Conservation (phyloP, 192 early-diverging fungal species). For the Backusella psychrophila region DNA sequence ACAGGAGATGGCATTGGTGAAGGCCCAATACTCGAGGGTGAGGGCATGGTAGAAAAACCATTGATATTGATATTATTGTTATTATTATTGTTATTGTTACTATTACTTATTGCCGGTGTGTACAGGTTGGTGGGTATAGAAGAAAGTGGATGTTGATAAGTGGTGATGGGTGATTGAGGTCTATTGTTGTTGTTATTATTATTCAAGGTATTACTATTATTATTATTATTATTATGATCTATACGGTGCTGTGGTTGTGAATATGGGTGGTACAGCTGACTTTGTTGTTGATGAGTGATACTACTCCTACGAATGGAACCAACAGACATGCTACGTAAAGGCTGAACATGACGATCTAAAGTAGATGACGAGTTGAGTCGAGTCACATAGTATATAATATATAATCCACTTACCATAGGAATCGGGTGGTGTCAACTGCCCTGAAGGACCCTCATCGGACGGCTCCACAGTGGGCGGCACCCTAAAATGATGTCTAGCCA, state of each 20-base stretch:
- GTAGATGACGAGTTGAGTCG: background rate
- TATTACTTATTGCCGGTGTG: background rate
- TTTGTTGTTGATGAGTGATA: background rate
- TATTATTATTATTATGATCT: background rate
- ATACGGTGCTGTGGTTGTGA: background rate
- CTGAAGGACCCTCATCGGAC: slow-evolving; percentile 10
- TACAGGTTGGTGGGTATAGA: background rate
- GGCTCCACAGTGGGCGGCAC: slow-evolving; percentile 45
- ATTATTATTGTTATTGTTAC: background rate
- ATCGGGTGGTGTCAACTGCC: slow-evolving; percentile 17
- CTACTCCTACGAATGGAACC: slow-evolving; percentile 3
- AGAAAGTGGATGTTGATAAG: background rate
- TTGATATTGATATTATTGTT: background rate
- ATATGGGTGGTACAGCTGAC: background rate
- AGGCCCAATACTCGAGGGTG: background rate
- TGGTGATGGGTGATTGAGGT: background rate
- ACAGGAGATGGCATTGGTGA: background rate
- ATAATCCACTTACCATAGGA: background rate
- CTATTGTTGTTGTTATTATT: background rate
- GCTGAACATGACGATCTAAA: background rate
- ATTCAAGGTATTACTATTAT: background rate
- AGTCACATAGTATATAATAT: no score
- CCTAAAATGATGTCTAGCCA: slow-evolving; percentile 58
- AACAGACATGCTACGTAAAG: slow-evolving; percentile 27
- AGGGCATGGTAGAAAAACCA: background rate